Percentiles rank a stretch among this genome's conserved stretches.
phyloP scores from a whole-genome alignment of 768 basidiomycete genomes.

The Amanita exitialis region DNA sequence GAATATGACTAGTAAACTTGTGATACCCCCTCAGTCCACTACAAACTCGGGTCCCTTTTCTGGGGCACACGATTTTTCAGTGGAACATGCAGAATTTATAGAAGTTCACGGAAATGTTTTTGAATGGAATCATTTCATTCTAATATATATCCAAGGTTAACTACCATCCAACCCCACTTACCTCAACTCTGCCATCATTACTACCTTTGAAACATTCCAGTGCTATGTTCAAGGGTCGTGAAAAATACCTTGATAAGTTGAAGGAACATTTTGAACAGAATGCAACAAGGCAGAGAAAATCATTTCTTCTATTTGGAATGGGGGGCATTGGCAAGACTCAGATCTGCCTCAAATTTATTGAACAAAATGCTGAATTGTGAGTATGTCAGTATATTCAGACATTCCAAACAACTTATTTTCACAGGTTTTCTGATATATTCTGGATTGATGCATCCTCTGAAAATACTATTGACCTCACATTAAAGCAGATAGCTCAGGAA shows the following conservation, averaged over 20 bases:
- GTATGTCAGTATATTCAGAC: too few species aligned
- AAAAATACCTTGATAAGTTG: slow-evolving; percentile 3
- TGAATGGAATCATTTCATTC: background rate
- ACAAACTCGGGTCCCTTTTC: background rate
- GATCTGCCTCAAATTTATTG: too few species aligned
- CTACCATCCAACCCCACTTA: too few species aligned
- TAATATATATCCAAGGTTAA: too few species aligned
- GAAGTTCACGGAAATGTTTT: background rate
- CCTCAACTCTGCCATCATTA: too few species aligned
- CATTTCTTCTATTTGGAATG: too few species aligned
- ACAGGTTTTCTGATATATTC: slow-evolving; percentile 9
- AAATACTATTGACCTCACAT: slow-evolving; percentile 5
- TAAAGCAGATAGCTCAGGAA: slow-evolving; percentile 5
- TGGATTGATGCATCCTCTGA: slow-evolving; percentile 14
- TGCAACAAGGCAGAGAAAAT: too few species aligned
- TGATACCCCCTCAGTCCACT: background rate
- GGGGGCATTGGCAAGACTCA: too few species aligned
- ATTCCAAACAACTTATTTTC: background rate
- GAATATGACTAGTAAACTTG: too few species aligned
- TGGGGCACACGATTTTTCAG: background rate
- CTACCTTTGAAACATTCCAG: too few species aligned
- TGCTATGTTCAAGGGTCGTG: slow-evolving; percentile 3
- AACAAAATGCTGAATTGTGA: too few species aligned
- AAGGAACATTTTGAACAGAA: too few species aligned
- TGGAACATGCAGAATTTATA: background rate